Base-by-base conservation (phyloP, 495 filamentous ascomycete species). In the Daldinia grandis region DNA sequence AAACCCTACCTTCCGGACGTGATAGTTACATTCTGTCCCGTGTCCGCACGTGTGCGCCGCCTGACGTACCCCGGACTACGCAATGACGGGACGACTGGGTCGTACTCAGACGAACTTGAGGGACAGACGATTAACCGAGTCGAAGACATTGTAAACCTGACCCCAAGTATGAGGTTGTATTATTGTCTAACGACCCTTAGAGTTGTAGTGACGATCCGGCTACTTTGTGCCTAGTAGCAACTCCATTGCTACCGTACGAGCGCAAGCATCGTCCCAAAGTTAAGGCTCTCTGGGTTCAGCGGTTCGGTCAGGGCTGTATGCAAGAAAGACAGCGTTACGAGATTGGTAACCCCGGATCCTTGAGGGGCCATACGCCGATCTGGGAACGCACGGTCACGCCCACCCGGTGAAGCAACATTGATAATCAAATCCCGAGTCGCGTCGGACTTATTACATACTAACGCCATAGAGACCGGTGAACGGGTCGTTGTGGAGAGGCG, bases 11-110 rank as follows among this genome's bases (percentile, higher is more conserved):
- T 69, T 68, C 51, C 51, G 61, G 50, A 55, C 50, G 44, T 37
- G 30, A 62, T 65, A 62, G 70, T 73, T 62, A 66, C 70, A 73
- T 69, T 57, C n/a, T 69, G 33, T 62, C 62, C 70, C 70, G 70
- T 58, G 60, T 56, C 51, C 65, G 61, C 70, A 73, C 70, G 70
- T 73, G 70, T 66, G 70, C 61, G 54, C 62, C 42, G 60, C 65
- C 69, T 69, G 51, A 69, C 47, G 70, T 53, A 69, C 65, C 70
- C 70, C 70, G 35, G 70, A 73, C 51, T 30, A 47, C 38, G 55
- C 49, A 40, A 24, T 53, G 58, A 15, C 58, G 56, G 31, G 42
- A 62, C 5, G 53, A 57, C 25, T 47, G 40, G 51, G 54, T 31
- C 47, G 49, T 53, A 30, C 65, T 67, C 47, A 56, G 60, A 73